Percentiles rank a stretch among this genome's conserved stretches.
Conservation (phyloP, 2,329 filamentous ascomycete species). For the Alternaria arborescens region DNA sequence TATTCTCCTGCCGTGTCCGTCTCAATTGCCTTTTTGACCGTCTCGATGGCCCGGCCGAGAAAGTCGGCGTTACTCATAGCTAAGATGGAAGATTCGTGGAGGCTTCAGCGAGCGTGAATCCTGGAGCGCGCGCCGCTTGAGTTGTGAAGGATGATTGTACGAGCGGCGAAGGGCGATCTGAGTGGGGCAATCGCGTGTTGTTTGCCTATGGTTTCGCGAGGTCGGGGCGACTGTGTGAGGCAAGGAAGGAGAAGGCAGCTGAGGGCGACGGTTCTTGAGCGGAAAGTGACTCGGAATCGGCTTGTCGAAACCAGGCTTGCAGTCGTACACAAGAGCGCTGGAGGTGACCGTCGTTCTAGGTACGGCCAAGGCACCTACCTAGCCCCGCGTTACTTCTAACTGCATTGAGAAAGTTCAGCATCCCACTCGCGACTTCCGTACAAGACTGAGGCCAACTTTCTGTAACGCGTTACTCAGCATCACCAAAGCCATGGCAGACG, state of each 20-base stretch:
- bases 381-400: slow-evolving; percentile 37
- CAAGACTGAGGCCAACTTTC: slow-evolving; percentile 23
- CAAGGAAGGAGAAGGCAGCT: neutral
- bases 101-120: slow-evolving; percentile 15
- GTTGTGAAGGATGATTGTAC: slow-evolving; percentile 12
- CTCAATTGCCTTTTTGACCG: slow-evolving; percentile 97
- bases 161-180: slow-evolving; percentile 3
- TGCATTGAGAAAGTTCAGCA: slow-evolving; percentile 30
- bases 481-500: slow-evolving; percentile 56
- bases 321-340: slow-evolving; percentile 2
- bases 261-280: neutral
- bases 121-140: neutral
- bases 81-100: slow-evolving; percentile 35
- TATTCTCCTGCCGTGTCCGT: slow-evolving; percentile 95
- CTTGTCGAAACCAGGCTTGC: slow-evolving; percentile 3
- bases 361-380: slow-evolving; percentile 18
- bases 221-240: neutral
- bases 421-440: slow-evolving; percentile 34
- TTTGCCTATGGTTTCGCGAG: neutral
- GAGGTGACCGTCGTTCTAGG: slow-evolving; percentile 22
- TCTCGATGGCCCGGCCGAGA: slow-evolving; percentile 92
- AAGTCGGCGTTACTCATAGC: slow-evolving; percentile 96
- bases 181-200: slow-evolving; percentile 14
- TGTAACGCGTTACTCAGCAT: slow-evolving; percentile 37
- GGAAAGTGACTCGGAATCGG: neutral